These are phyloP conservation scores for Zygnema cylindricum DNA, from an alignment of 139 green algal species.

Conservation along the genomic window DNA sequence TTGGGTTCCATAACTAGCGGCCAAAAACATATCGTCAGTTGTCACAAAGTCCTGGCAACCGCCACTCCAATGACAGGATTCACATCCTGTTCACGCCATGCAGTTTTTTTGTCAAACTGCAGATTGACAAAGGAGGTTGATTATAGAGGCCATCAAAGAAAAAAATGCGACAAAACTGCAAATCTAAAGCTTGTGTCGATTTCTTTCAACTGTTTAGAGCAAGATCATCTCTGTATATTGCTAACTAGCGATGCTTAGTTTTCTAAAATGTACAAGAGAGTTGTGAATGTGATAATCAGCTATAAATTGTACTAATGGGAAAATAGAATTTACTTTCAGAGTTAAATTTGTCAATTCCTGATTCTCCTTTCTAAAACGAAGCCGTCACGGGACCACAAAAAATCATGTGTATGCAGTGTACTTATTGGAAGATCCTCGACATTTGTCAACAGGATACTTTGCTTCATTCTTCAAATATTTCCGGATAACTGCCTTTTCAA, in stretches of 20 bases:
- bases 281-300: background rate
- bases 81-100: background rate
- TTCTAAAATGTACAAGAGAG: background rate
- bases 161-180: background rate
- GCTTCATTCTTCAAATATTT: conserved; percentile 71
- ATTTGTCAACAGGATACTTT: conserved; percentile 74
- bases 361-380: too few species aligned
- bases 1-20: background rate
- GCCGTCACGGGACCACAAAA: too few species aligned
- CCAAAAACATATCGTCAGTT: background rate
- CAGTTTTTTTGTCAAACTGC: conserved; percentile 1
- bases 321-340: background rate
- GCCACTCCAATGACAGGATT: background rate
- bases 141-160: background rate
- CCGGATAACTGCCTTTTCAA: conserved; percentile 63
- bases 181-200: background rate
- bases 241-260: background rate
- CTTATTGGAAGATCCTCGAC: conserved; percentile 67
- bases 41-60: background rate
- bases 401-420: conserved; percentile 67
- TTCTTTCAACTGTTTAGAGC: background rate
- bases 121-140: too few species aligned
- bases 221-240: background rate
- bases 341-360: background rate
- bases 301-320: background rate